Conservation (phyloP, 2,329 filamentous ascomycete species). For the Cordyceps cicadae region DNA sequence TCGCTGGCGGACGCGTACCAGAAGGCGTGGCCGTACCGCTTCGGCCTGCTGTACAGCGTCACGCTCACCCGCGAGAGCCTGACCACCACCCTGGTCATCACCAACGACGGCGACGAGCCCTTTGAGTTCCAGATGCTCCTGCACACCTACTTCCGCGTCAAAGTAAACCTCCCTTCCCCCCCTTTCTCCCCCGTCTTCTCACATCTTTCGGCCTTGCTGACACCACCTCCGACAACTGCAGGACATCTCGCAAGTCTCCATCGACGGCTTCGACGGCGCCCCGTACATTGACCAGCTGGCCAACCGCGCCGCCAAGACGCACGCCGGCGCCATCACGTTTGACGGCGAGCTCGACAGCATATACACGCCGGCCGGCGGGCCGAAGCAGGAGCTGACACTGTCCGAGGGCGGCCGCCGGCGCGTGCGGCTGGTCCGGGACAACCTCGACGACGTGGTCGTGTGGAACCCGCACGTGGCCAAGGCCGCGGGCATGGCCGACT, state of each 20-base stretch:
- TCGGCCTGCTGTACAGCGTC: slow-evolving; percentile 88
- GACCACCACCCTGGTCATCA: slow-evolving; percentile 74
- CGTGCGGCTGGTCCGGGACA: slow-evolving; percentile 73
- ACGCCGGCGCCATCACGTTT: slow-evolving; percentile 58
- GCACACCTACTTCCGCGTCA: slow-evolving; percentile 80
- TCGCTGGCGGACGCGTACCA: slow-evolving; percentile 61
- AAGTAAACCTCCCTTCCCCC: slow-evolving; percentile 40
- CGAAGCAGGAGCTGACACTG: slow-evolving; percentile 50
- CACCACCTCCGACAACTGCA: too few species aligned
- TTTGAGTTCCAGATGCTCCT: slow-evolving; percentile 90
- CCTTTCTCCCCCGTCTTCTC: too few species aligned
- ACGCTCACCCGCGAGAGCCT: slow-evolving; percentile 68
- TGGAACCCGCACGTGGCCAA: slow-evolving; percentile 97
- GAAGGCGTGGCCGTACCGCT: slow-evolving; percentile 75
- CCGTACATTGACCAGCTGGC: slow-evolving; percentile 80
- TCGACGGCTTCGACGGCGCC: slow-evolving; percentile 69
- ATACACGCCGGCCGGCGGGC: slow-evolving; percentile 63
- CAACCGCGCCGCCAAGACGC: slow-evolving; percentile 54
- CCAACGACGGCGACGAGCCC: slow-evolving; percentile 72
- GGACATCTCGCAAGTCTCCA: slow-evolving; percentile 67
- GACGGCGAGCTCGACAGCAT: slow-evolving; percentile 78
- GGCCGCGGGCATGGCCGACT: slow-evolving; percentile 73
- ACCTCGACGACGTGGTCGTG: slow-evolving; percentile 78
- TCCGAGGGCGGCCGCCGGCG: slow-evolving; percentile 53
- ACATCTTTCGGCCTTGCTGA: too few species aligned